Base-by-base conservation (phyloP, 495 filamentous ascomycete genomes). In the Cercophora sp. region DNA sequence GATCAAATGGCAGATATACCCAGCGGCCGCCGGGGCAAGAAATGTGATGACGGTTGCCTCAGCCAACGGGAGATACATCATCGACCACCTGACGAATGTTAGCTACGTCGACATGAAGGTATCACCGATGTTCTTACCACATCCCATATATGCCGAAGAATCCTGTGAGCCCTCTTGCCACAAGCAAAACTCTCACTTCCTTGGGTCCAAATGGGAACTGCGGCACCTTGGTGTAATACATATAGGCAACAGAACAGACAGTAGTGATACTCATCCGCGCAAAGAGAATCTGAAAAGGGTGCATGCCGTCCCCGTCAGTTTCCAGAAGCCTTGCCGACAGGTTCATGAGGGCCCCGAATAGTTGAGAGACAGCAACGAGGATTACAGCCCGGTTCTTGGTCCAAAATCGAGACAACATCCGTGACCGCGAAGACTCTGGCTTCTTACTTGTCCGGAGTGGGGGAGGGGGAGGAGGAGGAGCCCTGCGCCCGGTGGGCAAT, bases 21-120 rank as follows among this genome's bases (percentile, higher is more conserved):
- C 87, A n/a, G 88, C 78, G 2, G 95, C 76, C 13, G 84, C 84
- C 0, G 93, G 93, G 0, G 87, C 81, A 1, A 97, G 79, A 62
- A 96, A 97, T 37, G 89, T 95, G 37, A 97, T 84, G 0, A 96
- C 93, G 0, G 89, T 95, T 9, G 93, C 91, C 59, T 97, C 92
- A 4, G 89, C 85, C 0, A 97, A 76, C 1, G 90, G 87, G 3
- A 97, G 83, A 61, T 96, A 96, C 55, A 86, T 79, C 5, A 96
- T 82, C 1, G 88, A 92, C 31, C 67, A 69, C 73, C 73, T 76
- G n/a, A n/a, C n/a, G n/a, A n/a, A n/a, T n/a, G n/a, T n/a, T n/a
- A n/a, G n/a, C n/a, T n/a, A n/a, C n/a, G n/a, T n/a, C n/a, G n/a
- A n/a, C n/a, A n/a, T n/a, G n/a, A n/a, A n/a, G n/a, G n/a, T n/a